Percentiles rank a stretch among this genome's conserved stretches.
These are phyloP conservation scores for Pyricularia grisea DNA, from an alignment of 2,329 filamentous ascomycete species.

Conservation along the genomic window DNA sequence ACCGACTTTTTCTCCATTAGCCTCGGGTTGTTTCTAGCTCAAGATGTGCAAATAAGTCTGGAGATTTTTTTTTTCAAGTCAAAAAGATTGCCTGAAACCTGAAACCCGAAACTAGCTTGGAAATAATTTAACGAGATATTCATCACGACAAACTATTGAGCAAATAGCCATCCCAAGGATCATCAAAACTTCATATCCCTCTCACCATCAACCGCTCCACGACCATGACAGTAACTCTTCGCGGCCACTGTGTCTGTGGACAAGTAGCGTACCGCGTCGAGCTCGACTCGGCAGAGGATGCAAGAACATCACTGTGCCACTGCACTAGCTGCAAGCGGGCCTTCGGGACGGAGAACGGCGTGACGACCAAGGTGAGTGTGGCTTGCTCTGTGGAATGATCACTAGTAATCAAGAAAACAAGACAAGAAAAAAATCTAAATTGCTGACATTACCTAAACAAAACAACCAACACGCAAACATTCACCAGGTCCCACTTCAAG, in stretches of 20 bases:
- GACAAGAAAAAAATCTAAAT: background rate
- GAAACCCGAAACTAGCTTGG: background rate
- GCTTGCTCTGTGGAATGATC: background rate
- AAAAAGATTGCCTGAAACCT: background rate
- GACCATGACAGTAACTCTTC: conserved; percentile 9
- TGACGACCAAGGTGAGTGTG: conserved; percentile 18
- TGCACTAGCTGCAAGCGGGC: conserved; percentile 22
- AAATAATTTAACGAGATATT: too few relatives aligned
- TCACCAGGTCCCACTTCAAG: conserved; percentile 14
- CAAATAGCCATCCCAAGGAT: background rate
- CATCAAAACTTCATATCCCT: background rate
- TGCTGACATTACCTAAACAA: background rate
- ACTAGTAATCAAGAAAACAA: background rate
- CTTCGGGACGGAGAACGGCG: conserved; percentile 22
- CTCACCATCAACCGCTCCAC: background rate
- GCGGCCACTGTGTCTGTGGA: conserved; percentile 16
- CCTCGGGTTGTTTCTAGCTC: too few relatives aligned
- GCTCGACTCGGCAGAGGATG: conserved; percentile 16
- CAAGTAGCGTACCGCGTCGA: conserved; percentile 16
- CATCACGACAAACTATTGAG: background rate
- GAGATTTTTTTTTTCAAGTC: background rate
- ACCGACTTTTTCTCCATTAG: too few relatives aligned
- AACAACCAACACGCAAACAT: conserved; percentile 3
- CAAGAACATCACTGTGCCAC: conserved; percentile 22
- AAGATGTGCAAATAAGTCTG: background rate